These are phyloP conservation scores for Ceratocystis smalleyi DNA, from an alignment of 2,329 filamentous ascomycete genomes.

Conservation along the genomic window DNA sequence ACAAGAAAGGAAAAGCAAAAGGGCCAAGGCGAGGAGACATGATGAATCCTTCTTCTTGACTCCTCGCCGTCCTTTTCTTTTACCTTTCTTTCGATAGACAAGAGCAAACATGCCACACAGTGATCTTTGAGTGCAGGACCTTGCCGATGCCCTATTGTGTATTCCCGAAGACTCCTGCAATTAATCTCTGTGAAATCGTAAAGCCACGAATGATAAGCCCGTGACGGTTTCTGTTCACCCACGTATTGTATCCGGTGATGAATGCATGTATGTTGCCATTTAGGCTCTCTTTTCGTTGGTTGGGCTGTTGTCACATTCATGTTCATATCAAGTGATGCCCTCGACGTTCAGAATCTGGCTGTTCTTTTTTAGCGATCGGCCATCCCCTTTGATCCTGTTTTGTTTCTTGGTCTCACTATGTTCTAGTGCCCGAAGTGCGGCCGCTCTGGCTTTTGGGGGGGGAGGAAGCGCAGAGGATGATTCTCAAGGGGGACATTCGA, in stretches of 20 bases:
- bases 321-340: too few relatives aligned
- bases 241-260: not conserved
- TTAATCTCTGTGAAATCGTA: constrained; percentile 17
- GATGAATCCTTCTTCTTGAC: not conserved
- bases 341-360: too few relatives aligned
- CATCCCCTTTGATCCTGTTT: too few relatives aligned
- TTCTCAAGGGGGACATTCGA: too few relatives aligned
- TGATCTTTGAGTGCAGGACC: constrained; percentile 17
- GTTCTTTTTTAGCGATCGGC: too few relatives aligned
- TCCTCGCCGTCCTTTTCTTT: not conserved
- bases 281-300: not conserved
- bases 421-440: too few relatives aligned
- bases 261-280: not conserved
- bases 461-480: too few relatives aligned
- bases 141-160: constrained; percentile 10
- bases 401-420: too few relatives aligned
- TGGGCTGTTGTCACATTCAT: not conserved
- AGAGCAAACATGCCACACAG: constrained; percentile 15
- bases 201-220: not conserved
- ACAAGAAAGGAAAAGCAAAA: not conserved
- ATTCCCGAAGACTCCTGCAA: constrained; percentile 15
- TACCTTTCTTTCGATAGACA: constrained; percentile 9
- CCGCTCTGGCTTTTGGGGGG: too few relatives aligned
- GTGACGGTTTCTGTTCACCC: too few relatives aligned
- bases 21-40: not conserved